Evolutionary conservation across 2,329 filamentous ascomycete genomes (phyloP), one percentile per base, ranked within the genome.

Genomic region (Neofusicoccum cordaticola): DNA sequence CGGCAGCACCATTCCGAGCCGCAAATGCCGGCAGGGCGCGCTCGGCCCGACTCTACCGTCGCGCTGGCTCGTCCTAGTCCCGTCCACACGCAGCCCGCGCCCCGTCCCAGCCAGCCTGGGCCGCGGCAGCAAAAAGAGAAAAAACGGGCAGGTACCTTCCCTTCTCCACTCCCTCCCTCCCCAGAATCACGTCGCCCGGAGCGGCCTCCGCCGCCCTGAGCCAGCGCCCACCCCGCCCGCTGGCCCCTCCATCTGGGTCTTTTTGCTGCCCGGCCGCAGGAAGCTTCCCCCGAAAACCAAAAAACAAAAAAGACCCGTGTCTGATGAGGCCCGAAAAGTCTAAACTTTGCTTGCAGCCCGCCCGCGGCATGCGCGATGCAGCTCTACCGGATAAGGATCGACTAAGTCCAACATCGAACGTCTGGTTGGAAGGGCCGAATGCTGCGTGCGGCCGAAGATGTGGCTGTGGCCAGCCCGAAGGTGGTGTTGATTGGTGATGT

Each of bases 391-490:
- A 60, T 60, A 19, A 45, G 41, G 56, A 45, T 35, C 56, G 48
- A 53, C 61, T 63, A 63, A 63, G 61, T 63, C 50, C 50, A 63
- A n/a, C 61, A 17, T 63, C 61, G 61, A 63, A 63, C 61, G 61
- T 63, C 61, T 27, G 34, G 27, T 9, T 45, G 39, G 31, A 63
- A 63, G 61, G 61, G 61, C 61, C 61, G 61, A 63, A 63, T 63
- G 27, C 44, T 47, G 56, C 31, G 41, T 31, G 42, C 56, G 56
- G 31, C 56, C 56, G 56, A 60, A 60, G 42, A 39, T 56, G 37
- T 56, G 42, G 56, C 22, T n/a, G 61, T 62, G 27, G 17, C 13
- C 15, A 3, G 22, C 7, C 56, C 27, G 44, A 19, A 27, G 31
- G 50, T 39, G 22, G 22, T 52, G 50, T 27, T 53, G 50, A 44